Percentiles rank a stretch among this genome's conserved stretches.
phyloP scores from a whole-genome alignment of 441 rosid species.

The Croton laevigatus region DNA sequence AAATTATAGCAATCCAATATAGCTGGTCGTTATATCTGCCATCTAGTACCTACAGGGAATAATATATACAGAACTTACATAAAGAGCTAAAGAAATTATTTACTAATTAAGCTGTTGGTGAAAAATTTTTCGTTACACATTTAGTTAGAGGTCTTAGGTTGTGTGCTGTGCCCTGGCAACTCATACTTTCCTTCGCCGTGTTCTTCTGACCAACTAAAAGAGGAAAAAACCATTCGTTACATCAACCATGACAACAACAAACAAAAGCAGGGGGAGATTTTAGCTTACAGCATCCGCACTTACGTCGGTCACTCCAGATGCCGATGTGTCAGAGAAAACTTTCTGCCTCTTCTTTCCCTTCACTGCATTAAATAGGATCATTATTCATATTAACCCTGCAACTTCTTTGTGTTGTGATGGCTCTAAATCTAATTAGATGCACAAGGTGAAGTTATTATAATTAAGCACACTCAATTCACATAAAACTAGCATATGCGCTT shows the following conservation, averaged over 20 bases:
- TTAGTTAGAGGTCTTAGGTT: neutral
- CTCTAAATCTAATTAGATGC: neutral
- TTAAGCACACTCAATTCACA: neutral
- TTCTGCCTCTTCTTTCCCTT: slow-evolving; percentile 35
- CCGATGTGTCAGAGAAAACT: slow-evolving; percentile 20
- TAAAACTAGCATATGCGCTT: neutral
- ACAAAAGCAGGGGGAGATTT: neutral
- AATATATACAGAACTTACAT: neutral
- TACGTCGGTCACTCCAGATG: slow-evolving; percentile 28
- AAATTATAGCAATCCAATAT: no score
- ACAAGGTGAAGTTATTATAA: neutral
- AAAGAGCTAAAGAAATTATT: neutral
- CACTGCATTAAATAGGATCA: slow-evolving; percentile 24
- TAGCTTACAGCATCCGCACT: slow-evolving; percentile 36
- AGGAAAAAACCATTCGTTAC: neutral
- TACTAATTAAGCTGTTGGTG: neutral
- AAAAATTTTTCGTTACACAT: neutral
- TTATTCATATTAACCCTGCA: neutral
- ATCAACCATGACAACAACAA: neutral
- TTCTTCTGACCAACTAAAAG: slow-evolving; percentile 33
- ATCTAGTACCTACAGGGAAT: neutral
- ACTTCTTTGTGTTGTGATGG: neutral
- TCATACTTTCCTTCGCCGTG: slow-evolving; percentile 27
- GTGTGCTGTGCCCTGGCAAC: neutral
- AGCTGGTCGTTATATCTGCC: neutral